Conservation (phyloP, 257 asterid genomes). For the Galeopsis tetrahit region DNA sequence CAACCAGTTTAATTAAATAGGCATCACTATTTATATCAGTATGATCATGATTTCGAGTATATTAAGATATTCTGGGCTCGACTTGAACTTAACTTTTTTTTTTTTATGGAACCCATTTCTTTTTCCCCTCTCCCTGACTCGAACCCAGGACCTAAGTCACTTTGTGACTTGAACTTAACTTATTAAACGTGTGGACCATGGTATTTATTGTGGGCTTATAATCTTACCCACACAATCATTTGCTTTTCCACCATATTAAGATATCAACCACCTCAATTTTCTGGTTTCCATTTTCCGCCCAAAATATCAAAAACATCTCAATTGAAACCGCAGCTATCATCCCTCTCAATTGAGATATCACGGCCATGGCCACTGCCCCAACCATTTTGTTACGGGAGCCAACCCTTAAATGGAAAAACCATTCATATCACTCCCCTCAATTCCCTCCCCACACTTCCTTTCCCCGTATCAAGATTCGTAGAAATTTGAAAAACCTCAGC, state of each 20-base stretch:
- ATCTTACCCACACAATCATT: neutral
- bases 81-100: too few relatives aligned
- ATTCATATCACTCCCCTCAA: constrained; percentile 35
- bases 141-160: too few relatives aligned
- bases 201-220: neutral
- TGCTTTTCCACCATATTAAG: neutral
- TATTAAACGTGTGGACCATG: neutral
- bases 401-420: constrained; percentile 49
- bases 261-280: neutral
- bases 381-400: constrained; percentile 48
- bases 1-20: too few relatives aligned
- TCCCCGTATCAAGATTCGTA: constrained; percentile 37
- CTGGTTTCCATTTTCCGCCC: constrained; percentile 29
- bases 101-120: too few relatives aligned
- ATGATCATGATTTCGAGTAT: too few relatives aligned
- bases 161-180: too few relatives aligned
- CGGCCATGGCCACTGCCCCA: constrained; percentile 59
- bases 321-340: constrained; percentile 18
- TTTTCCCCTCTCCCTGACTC: too few relatives aligned
- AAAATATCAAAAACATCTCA: constrained; percentile 11
- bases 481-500: constrained; percentile 33
- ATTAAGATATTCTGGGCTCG: too few relatives aligned
- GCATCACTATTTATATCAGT: too few relatives aligned
- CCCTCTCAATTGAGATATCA: constrained; percentile 13
- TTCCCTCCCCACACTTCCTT: constrained; percentile 34